Evolutionary conservation across 805 yeast species (phyloP).

Genomic region (Saccharomyces jurei): DNA sequence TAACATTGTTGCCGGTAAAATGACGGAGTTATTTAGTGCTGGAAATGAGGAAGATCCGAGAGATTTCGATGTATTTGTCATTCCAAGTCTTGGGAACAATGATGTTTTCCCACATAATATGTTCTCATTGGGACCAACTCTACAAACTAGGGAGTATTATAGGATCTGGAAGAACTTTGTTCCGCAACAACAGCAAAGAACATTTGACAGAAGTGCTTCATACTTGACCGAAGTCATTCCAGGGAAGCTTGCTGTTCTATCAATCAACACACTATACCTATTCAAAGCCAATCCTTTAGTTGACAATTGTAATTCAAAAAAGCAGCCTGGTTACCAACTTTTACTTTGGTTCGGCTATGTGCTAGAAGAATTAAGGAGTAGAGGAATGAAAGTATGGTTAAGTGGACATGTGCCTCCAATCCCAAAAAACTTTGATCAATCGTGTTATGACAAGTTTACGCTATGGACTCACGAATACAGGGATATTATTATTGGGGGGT

Average conservation of each 20-base stretch:
- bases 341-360: constrained; percentile 73
- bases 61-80: constrained; percentile 39
- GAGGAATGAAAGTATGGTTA: constrained; percentile 80
- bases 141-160: constrained; percentile 71
- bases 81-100: constrained; percentile 78
- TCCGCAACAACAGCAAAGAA: constrained; percentile 70
- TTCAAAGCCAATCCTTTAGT: constrained; percentile 74
- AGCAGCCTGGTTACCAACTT: constrained; percentile 73
- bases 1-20: constrained; percentile 42
- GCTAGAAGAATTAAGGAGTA: constrained; percentile 59
- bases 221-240: constrained; percentile 75
- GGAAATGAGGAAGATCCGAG: constrained; percentile 37
- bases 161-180: constrained; percentile 66
- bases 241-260: constrained; percentile 63
- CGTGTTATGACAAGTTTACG: constrained; percentile 67
- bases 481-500: constrained; percentile 74
- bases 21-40: constrained; percentile 47
- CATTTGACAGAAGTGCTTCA: constrained; percentile 68
- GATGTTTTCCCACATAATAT: constrained; percentile 86
- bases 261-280: constrained; percentile 69
- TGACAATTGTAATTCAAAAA: constrained; percentile 64
- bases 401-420: constrained; percentile 87
- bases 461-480: constrained; percentile 80
- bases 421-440: constrained; percentile 63
- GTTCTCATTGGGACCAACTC: constrained; percentile 81